phyloP scores from a whole-genome alignment of 2,329 filamentous ascomycete species.

The Clonostachys rosea region DNA sequence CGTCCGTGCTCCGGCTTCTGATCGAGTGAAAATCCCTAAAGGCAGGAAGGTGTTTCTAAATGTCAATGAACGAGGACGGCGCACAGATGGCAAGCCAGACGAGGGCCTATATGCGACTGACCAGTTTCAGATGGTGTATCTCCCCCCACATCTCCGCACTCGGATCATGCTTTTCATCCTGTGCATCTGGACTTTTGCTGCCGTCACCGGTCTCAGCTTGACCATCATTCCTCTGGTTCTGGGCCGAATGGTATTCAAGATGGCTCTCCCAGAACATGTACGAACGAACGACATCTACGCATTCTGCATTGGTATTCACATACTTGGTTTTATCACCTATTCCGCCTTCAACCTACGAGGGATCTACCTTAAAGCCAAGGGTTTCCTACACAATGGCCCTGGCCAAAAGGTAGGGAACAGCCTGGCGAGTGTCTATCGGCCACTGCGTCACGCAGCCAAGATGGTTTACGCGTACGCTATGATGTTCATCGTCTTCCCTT shows the following conservation, averaged over 20 bases:
- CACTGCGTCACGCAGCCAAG: constrained; percentile 23
- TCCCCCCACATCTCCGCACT: constrained; percentile 79
- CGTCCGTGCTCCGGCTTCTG: constrained; percentile 88
- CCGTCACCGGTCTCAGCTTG: constrained; percentile 75
- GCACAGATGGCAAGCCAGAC: constrained; percentile 49
- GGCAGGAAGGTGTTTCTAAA: constrained; percentile 76
- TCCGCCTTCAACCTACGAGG: constrained; percentile 44
- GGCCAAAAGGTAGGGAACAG: background rate
- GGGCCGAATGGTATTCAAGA: constrained; percentile 73
- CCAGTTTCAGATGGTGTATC: constrained; percentile 68
- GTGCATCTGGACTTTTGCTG: constrained; percentile 90
- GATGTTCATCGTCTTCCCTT: constrained; percentile 74
- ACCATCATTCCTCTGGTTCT: constrained; percentile 85
- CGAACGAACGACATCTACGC: constrained; percentile 94
- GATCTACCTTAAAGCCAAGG: constrained; percentile 21
- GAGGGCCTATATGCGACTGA: constrained; percentile 48
- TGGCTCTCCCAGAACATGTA: constrained; percentile 65
- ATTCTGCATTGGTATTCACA: constrained; percentile 84
- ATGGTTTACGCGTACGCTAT: constrained; percentile 73
- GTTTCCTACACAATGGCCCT: background rate
- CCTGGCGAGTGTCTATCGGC: background rate
- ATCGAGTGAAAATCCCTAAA: constrained; percentile 91
- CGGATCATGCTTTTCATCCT: constrained; percentile 84
- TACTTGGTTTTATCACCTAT: constrained; percentile 67
- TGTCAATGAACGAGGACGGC: constrained; percentile 60